A percentile compares a stretch with the other conserved stretches of the same genome.
Conservation (phyloP, 805 yeast genomes). For the Ogataea ramenticola region DNA sequence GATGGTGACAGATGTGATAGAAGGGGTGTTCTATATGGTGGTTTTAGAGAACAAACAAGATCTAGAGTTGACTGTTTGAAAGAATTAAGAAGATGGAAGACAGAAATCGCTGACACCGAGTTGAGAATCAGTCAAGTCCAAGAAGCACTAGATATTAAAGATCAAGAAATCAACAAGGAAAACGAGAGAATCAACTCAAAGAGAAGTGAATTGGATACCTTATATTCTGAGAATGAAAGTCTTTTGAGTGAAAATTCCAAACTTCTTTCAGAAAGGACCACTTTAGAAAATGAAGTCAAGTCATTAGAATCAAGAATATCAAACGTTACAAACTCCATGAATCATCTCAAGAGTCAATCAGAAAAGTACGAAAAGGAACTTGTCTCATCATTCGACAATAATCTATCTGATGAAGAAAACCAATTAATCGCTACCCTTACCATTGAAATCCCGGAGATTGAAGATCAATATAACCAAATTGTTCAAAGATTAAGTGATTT, state of each 20-base stretch:
- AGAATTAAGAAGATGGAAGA: constrained; percentile 43
- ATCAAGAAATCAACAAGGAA: constrained; percentile 42
- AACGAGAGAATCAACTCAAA: constrained; percentile 36
- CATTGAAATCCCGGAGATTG: constrained; percentile 29
- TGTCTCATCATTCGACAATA: constrained; percentile 43
- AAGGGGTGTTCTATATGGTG: constrained; percentile 84
- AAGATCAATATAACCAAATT: constrained; percentile 32
- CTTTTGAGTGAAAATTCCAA: constrained; percentile 35
- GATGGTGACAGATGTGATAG: constrained; percentile 89
- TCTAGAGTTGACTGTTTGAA: constrained; percentile 70
- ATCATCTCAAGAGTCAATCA: constrained; percentile 30
- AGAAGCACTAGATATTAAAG: constrained; percentile 33
- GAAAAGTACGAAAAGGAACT: constrained; percentile 43
- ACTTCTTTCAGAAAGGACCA: constrained; percentile 32
- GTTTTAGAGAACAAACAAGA: constrained; percentile 62
- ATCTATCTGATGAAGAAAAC: constrained; percentile 44
- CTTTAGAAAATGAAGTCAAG: constrained; percentile 36
- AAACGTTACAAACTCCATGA: constrained; percentile 27
- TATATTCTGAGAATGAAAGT: constrained; percentile 35
- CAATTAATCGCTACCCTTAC: constrained; percentile 30
- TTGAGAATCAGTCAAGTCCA: constrained; percentile 32
- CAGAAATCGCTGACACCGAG: constrained; percentile 36
- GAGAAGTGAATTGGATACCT: constrained; percentile 35
- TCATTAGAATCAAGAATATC: constrained; percentile 29
- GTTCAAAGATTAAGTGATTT: constrained; percentile 33